Conservation (phyloP, 2,329 filamentous ascomycete genomes). For the Hypocrella siamensis region DNA sequence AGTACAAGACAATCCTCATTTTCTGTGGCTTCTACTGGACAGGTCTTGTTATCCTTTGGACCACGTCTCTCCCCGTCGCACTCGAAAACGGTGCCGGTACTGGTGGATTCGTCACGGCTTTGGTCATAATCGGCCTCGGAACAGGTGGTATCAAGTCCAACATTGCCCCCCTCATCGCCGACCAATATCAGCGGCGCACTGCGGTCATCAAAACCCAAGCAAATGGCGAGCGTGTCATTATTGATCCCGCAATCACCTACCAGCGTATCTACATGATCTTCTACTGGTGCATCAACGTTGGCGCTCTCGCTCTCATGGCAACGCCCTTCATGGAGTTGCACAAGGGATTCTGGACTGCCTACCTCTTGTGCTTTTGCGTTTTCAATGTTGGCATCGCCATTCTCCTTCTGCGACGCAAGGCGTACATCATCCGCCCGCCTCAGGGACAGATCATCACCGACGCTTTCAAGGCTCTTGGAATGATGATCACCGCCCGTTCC, state of each 20-base stretch:
- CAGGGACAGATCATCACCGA: conserved; percentile 50
- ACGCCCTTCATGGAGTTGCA: conserved; percentile 54
- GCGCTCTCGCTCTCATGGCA: conserved; percentile 50
- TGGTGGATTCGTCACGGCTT: conserved; percentile 34
- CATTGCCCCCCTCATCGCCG: conserved; percentile 41
- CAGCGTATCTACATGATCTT: conserved; percentile 61
- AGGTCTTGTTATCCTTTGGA: conserved; percentile 37
- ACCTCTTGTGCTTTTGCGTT: conserved; percentile 38
- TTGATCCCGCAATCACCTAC: conserved; percentile 51
- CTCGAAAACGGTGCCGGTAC: conserved; percentile 24
- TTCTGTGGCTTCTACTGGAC: conserved; percentile 42
- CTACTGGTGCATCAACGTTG: conserved; percentile 60
- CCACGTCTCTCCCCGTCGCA: conserved; percentile 26
- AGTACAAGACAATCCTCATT: conserved; percentile 44
- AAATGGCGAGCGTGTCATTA: conserved; percentile 42
- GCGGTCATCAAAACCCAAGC: conserved; percentile 33
- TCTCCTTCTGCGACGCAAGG: conserved; percentile 29
- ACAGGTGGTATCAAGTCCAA: conserved; percentile 59
- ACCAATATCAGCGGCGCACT: conserved; percentile 43
- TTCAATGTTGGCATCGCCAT: conserved; percentile 44
- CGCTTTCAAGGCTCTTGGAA: conserved; percentile 35
- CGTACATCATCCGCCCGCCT: conserved; percentile 34
- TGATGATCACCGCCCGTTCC: conserved; percentile 25
- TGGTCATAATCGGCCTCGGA: conserved; percentile 49
- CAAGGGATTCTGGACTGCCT: conserved; percentile 54